A percentile compares a stretch with the other conserved stretches of the same genome.
These are phyloP conservation scores for Lyophyllum semitale DNA, from an alignment of 768 basidiomycete species.

Conservation along the genomic window DNA sequence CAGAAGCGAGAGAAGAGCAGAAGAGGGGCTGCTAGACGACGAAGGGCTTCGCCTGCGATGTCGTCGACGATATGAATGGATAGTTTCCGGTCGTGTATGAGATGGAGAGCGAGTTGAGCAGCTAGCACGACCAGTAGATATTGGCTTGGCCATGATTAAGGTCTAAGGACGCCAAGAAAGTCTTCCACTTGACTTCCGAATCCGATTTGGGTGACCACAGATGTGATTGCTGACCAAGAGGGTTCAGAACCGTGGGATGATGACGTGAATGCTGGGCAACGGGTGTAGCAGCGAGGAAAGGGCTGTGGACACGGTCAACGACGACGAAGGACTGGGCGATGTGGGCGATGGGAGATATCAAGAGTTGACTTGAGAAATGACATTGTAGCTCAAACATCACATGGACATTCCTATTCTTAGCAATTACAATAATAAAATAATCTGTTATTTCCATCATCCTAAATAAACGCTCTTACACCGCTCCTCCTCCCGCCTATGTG, in stretches of 20 bases:
- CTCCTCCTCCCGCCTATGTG: slow-evolving; percentile 54
- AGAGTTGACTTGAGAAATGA: slow-evolving; percentile 4
- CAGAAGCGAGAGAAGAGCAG: slow-evolving; percentile 54
- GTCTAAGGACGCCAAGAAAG: slow-evolving; percentile 40
- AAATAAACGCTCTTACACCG: slow-evolving; percentile 40
- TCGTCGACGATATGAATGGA: slow-evolving; percentile 19
- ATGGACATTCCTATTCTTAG: slow-evolving; percentile 18
- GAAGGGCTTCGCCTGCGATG: slow-evolving; percentile 19
- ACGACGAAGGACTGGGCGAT: slow-evolving; percentile 10
- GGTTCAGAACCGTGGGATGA: slow-evolving; percentile 6
- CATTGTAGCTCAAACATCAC: slow-evolving; percentile 18
- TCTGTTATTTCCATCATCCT: slow-evolving; percentile 15
- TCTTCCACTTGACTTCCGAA: slow-evolving; percentile 22
- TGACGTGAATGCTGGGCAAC: slow-evolving; percentile 13
- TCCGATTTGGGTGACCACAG: slow-evolving; percentile 1
- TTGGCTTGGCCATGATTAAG: slow-evolving; percentile 56
- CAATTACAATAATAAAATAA: slow-evolving; percentile 11
- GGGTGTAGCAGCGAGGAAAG: slow-evolving; percentile 23
- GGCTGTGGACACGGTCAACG: slow-evolving; percentile 2
- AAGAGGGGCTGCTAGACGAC: slow-evolving; percentile 41
- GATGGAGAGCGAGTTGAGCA: slow-evolving; percentile 21
- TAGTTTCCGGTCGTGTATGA: neutral
- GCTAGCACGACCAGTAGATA: slow-evolving; percentile 29
- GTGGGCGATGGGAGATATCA: slow-evolving; percentile 16
- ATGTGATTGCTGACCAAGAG: slow-evolving; percentile 14